Conservation (phyloP, 345 rosid species). For the Clausena lansium region DNA sequence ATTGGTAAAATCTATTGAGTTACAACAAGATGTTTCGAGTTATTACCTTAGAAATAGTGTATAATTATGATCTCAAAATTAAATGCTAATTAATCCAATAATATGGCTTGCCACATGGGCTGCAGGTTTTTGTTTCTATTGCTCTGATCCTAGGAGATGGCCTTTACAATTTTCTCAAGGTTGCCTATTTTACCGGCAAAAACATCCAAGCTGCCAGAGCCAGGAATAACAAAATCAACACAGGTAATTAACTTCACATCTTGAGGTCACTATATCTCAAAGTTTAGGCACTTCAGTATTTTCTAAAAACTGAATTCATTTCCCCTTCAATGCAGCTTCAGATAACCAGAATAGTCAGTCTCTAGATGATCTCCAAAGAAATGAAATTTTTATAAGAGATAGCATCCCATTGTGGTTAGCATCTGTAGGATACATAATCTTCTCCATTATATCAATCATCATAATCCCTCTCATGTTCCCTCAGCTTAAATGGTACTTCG, state of each 20-base stretch:
- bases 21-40: too few relatives aligned
- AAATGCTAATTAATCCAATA: neutral
- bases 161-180: conserved; percentile 85
- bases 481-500: conserved; percentile 86
- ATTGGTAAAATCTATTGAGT: too few relatives aligned
- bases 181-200: conserved; percentile 48
- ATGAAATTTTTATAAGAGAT: conserved; percentile 71
- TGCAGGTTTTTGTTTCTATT: conserved; percentile 83
- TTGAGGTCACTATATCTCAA: neutral
- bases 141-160: conserved; percentile 90
- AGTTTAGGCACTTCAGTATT: neutral
- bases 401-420: conserved; percentile 84
- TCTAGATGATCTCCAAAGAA: conserved; percentile 38
- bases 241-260: conserved; percentile 35
- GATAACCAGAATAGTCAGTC: conserved; percentile 20
- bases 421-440: conserved; percentile 57
- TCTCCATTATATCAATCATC: conserved; percentile 67
- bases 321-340: conserved; percentile 27
- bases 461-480: conserved; percentile 82
- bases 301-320: neutral
- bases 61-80: neutral
- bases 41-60: too few relatives aligned
- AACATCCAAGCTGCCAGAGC: conserved; percentile 36
- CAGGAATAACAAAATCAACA: conserved; percentile 31
- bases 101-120: neutral